These are phyloP conservation scores for Mycena epipterygia DNA, from an alignment of 768 basidiomycete species.

Conservation along the genomic window DNA sequence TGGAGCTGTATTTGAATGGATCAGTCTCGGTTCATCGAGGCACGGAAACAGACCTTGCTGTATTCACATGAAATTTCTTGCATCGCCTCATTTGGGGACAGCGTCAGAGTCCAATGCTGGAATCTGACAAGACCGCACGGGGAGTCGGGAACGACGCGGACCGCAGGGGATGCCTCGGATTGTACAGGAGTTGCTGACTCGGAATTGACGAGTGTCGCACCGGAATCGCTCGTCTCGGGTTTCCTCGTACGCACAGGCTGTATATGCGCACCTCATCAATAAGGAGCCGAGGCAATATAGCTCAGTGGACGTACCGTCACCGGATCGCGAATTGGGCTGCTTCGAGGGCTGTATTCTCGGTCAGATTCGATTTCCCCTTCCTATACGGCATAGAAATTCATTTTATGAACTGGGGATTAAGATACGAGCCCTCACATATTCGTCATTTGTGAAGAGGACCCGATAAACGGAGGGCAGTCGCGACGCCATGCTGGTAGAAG, in stretches of 20 bases:
- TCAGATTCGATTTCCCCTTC: background rate
- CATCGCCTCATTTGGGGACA: background rate
- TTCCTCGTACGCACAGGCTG: too few relatives aligned
- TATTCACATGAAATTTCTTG: conserved; percentile 9
- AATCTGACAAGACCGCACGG: background rate
- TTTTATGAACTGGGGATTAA: background rate
- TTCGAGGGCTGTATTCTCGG: background rate
- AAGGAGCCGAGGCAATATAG: too few relatives aligned
- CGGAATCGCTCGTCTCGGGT: background rate
- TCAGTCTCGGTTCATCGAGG: background rate
- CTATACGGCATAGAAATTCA: background rate
- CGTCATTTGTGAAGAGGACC: too few relatives aligned
- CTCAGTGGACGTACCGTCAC: background rate
- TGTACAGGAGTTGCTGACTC: background rate
- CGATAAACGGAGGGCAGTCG: too few relatives aligned
- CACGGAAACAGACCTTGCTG: background rate
- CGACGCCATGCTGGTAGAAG: too few relatives aligned
- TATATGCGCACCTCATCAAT: too few relatives aligned
- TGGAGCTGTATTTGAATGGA: background rate
- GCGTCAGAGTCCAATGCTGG: background rate
- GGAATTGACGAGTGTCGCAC: background rate
- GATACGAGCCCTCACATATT: too few relatives aligned
- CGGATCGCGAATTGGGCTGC: background rate
- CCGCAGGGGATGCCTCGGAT: background rate
- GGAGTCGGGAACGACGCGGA: background rate